Evolutionary conservation across 2,329 filamentous ascomycete species (phyloP).

Genomic region (Penicillium sumatraense): DNA sequence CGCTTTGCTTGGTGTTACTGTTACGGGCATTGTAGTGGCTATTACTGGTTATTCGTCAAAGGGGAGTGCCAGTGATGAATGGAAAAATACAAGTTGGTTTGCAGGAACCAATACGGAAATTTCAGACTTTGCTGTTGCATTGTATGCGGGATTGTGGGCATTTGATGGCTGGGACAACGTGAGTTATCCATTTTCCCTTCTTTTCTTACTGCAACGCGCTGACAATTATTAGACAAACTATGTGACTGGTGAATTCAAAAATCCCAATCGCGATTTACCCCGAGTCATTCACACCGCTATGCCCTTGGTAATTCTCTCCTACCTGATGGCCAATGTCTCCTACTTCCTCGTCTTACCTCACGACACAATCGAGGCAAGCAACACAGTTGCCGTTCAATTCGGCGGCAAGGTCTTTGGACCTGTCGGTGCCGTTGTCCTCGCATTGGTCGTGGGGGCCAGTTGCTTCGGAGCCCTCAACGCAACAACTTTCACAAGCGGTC

Average conservation of each 20-base stretch:
- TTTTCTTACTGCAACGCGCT: too few relatives aligned
- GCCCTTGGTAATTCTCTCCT: conserved; percentile 87
- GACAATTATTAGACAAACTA: conserved; percentile 96
- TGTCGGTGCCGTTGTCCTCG: conserved; percentile 79
- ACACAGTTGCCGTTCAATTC: conserved; percentile 96
- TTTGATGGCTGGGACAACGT: conserved; percentile 99
- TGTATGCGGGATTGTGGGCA: conserved; percentile 96
- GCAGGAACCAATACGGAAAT: conserved; percentile 78
- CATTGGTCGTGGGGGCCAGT: conserved; percentile 84
- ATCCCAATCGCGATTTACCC: conserved; percentile 85
- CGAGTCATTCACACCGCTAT: conserved; percentile 96
- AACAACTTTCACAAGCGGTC: conserved; percentile 88
- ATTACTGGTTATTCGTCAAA: conserved; percentile 79
- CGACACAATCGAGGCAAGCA: conserved; percentile 78
- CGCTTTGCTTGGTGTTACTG: conserved; percentile 81
- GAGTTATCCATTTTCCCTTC: conserved; percentile 54
- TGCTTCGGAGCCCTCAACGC: conserved; percentile 96
- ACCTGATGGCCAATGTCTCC: conserved; percentile 86
- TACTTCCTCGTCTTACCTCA: conserved; percentile 94
- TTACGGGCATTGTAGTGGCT: conserved; percentile 88
- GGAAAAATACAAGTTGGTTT: conserved; percentile 90
- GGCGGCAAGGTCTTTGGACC: conserved; percentile 87
- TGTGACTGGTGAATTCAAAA: conserved; percentile 94
- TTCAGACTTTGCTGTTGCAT: conserved; percentile 87
- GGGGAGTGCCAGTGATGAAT: conserved; percentile 76